Base-by-base conservation (phyloP, 495 filamentous ascomycete species). In the Talaromyces liani region DNA sequence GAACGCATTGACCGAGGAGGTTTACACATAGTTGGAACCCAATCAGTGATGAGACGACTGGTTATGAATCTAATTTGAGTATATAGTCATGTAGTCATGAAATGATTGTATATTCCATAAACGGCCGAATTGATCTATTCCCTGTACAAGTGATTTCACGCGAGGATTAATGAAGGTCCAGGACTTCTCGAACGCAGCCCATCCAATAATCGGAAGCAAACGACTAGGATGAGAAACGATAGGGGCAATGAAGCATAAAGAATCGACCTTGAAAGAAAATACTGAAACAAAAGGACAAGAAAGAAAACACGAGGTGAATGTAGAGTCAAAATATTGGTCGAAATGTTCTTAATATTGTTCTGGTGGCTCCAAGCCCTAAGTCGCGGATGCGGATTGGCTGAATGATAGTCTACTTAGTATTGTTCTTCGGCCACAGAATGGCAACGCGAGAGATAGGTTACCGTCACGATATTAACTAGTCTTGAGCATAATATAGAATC, bases 1-100 rank as follows among this genome's bases (percentile, higher is more conserved):
- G 75, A 94, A 96, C 78, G 83, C 82, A 8, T 77, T 95, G 68
- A 96, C 92, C 20, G 87, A 91, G 73, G 88, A 88, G 65, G 76
- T 96, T 51, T 96, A 95, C 73, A 96, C 92, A 12, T 96, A 66
- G 73, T 60, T 24, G 34, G 16, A n/a, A 20, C 20, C 36, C 9
- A 36, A 41, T 41, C 36, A 5, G 36, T 3, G 36, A 41, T 16
- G 12, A 1, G 36, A 41, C 10, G 14, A 16, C 36, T 41, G 36
- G 14, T 39, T 10, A 24, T 54, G 49, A 54, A 54, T 54, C 7
- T 7, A 54, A 54, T 54, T 54, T 25, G 18, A 3, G 49, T 54
- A 25, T 20, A 24, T 24, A 54, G 18, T 41, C 36, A 16, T 36
- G 10, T 49, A 18, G 8, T 49, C 18, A 20, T 20, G 45, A 49